Evolutionary conservation across 148 eudicot species (phyloP).

Genomic region (Diospyros kaki): DNA sequence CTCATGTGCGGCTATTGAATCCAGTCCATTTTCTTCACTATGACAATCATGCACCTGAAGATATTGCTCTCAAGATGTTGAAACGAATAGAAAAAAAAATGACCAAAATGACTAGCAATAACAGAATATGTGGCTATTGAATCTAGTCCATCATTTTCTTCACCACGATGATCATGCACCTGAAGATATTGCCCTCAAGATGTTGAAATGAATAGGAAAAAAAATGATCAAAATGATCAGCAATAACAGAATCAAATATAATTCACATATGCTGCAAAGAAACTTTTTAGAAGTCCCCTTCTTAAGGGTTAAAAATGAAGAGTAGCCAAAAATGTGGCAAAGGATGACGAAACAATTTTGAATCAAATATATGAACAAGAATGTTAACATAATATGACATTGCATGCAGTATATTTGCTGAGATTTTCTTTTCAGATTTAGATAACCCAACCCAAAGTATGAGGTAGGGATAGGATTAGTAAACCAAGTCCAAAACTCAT

Average conservation of each 20-base stretch:
- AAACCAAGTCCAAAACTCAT: too few species aligned
- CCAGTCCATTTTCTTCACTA: too few species aligned
- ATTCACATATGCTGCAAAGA: not conserved
- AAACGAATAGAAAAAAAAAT: too few species aligned
- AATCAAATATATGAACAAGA: not conserved
- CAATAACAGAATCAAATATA: not conserved
- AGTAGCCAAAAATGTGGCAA: not conserved
- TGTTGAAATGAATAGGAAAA: not conserved
- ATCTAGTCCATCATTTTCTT: slow-evolving; percentile 25
- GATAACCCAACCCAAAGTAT: too few species aligned
- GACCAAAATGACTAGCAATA: too few species aligned
- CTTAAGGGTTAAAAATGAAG: not conserved
- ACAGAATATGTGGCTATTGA: too few species aligned
- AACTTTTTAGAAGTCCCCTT: not conserved
- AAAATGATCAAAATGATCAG: not conserved
- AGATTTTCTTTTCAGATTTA: too few species aligned
- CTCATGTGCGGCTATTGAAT: too few species aligned
- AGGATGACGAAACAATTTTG: not conserved
- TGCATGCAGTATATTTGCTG: too few species aligned
- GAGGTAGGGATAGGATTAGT: too few species aligned
- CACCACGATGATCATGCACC: slow-evolving; percentile 29
- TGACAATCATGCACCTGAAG: too few species aligned
- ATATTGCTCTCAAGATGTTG: too few species aligned
- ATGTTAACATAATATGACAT: not conserved
- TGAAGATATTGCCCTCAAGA: slow-evolving; percentile 18